phyloP scores from a whole-genome alignment of 768 basidiomycete species.

The Podaxis carcinomalis region DNA sequence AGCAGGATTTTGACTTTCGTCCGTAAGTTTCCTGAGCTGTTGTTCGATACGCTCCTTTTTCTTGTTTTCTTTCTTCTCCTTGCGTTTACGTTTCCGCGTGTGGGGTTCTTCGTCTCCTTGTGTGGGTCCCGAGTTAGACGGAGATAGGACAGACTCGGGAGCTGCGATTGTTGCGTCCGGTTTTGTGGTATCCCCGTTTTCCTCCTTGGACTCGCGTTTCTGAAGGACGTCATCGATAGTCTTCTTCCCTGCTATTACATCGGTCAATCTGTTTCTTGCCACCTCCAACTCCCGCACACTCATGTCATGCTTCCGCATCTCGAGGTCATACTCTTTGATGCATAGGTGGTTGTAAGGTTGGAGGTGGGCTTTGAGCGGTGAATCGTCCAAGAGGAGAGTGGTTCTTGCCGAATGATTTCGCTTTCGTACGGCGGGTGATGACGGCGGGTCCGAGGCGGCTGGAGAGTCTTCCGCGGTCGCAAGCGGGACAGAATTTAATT shows the following conservation, averaged over 20 bases:
- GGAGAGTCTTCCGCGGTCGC: background rate
- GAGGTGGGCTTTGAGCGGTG: conserved; percentile 50
- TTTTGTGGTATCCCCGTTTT: background rate
- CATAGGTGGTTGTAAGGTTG: conserved; percentile 85
- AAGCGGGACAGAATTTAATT: conserved; percentile 18
- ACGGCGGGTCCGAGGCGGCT: conserved; percentile 8
- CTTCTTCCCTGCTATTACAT: background rate
- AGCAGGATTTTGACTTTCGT: background rate
- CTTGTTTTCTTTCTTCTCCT: conserved; percentile 16
- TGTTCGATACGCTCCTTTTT: background rate
- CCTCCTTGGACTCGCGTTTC: background rate
- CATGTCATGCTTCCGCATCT: conserved; percentile 32
- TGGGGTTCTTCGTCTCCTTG: conserved; percentile 2
- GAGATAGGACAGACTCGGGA: background rate
- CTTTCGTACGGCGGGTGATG: conserved; percentile 9
- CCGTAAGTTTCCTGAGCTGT: conserved; percentile 12
- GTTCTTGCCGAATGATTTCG: conserved; percentile 37
- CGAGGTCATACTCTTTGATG: conserved; percentile 59
- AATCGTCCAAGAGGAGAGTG: conserved; percentile 51
- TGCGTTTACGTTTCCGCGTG: conserved; percentile 14
- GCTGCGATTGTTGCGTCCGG: background rate
- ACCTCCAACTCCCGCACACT: conserved; percentile 15
- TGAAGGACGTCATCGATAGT: conserved; percentile 4
- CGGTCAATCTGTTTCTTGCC: background rate
- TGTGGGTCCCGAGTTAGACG: background rate